Base-by-base conservation (phyloP, 169 alveolate genomes). In the Babesia gibsoni region DNA sequence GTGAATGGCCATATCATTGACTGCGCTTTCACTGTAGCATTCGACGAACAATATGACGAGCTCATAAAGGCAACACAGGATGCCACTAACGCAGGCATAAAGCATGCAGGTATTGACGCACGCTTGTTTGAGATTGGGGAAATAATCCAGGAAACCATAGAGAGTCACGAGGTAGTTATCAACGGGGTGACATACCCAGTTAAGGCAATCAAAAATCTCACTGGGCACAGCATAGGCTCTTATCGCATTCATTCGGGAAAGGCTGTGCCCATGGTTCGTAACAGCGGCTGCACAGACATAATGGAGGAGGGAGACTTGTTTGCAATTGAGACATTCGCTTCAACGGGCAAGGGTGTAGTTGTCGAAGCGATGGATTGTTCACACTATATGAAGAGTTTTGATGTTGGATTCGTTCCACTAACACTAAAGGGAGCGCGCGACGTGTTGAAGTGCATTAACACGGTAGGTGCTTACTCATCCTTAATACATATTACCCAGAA, bases 221-320 rank as follows among this genome's bases (percentile, higher is more conserved):
- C 97, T 59, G 99, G 99, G 18, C 99, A 98, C 84, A 91, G 96
- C 29, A 97, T 98, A 23, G 96, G 92, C n/a, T 95, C 92, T 64
- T 97, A 97, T 83, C 95, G 92, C 52, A 97, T 98, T 59, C 99
- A 98, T 83, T 99, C 98, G 3, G 99, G 98, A 18, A 98, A 98
- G 89, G 93, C 98, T 57, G 99, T 98, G 27, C 99, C 99, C 10
- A 97, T 97, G 35, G 99, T 97, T 16, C 94, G 92, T 83, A 88
- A 94, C 49, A 95, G 93, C 46, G 83, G 80, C 33, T 68, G 88
- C 75, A 65, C 58, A 33, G 97, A 96, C 84, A 82, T 92, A 53
- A 98, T 98, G 99, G 99, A 96, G 82, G 99, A 98, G 89, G 99
- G 99, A 10, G 99, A 98, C 81, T 81, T 96, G 54, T 98, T 96